Conservation (phyloP, 495 filamentous ascomycete genomes). For the Aspergillus coremiiformis region DNA sequence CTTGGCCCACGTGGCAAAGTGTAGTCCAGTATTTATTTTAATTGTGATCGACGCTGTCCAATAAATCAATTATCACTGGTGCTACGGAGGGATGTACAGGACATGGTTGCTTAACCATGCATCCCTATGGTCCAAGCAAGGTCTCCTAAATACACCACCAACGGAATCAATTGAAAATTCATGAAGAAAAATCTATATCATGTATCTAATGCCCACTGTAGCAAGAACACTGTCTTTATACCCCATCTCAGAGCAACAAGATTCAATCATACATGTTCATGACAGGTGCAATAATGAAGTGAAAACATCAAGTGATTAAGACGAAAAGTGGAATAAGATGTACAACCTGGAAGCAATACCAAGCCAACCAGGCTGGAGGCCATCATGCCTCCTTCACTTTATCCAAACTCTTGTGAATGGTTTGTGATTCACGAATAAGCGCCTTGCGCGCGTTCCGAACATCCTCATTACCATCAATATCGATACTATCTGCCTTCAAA, state of each 20-base stretch:
- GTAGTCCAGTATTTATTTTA: background rate
- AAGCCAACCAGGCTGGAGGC: constrained; percentile 5
- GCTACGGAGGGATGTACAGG: too few species aligned
- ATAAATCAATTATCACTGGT: background rate
- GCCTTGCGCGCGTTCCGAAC: constrained; percentile 62
- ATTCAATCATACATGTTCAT: background rate
- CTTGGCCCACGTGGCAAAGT: background rate
- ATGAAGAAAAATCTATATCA: background rate
- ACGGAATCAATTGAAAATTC: background rate
- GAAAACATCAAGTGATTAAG: background rate
- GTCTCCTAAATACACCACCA: background rate
- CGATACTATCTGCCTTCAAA: constrained; percentile 79
- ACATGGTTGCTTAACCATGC: too few species aligned
- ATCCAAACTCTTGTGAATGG: constrained; percentile 57
- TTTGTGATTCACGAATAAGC: constrained; percentile 69
- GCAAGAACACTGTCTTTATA: background rate
- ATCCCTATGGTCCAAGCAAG: too few species aligned
- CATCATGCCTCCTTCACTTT: constrained; percentile 14
- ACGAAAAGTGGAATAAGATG: background rate
- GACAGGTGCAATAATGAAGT: background rate
- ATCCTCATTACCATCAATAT: constrained; percentile 58
- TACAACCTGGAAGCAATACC: background rate
- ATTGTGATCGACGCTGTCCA: background rate
- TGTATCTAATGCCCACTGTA: background rate
- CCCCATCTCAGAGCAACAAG: background rate